Base-by-base conservation (phyloP, 257 asterid species). In the Datura wrightii region DNA sequence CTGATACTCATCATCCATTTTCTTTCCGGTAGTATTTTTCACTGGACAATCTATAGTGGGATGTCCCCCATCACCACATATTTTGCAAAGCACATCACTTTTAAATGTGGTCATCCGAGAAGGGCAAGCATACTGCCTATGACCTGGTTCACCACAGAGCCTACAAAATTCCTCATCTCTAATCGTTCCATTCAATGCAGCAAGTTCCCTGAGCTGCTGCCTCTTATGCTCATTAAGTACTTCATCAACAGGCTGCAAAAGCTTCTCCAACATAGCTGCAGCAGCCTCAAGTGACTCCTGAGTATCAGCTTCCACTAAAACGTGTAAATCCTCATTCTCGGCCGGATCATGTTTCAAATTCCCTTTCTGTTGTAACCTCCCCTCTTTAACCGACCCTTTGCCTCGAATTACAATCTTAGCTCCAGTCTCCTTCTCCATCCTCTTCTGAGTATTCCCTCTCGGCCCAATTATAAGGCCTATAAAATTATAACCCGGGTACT, bases 1-100 rank as follows among this genome's bases (percentile, higher is more conserved):
- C 78, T 94, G 98, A 90, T 96, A 96, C 89, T 96, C 99, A 79
- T 96, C 99, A 54, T 96, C 99, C 99, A 96, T 96, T 91, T 96
- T 96, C 92, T 96, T 96, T 39, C 98, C 99, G 5, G 99, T 90
- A 8, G 99, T 94, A 84, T 90, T 91, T 79, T 94, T 96, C 85
- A 96, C 97, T 0, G 98, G 99, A 42, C 99, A 96, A 67, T 96
- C 99, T 41, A 96, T 94, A 9, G 98, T 96, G 13, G 99, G 99
- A 90, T 83, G 99, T 6, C 99, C 99, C 81, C 99, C 98, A 88
- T 96, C 99, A 86, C 99, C 99, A 83, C 99, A 96, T 74, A 94
- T 93, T 89, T 92, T 94, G 88, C 99, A 96, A 83, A 92, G 88
- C 78, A 96, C 98, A 66, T 96, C 99, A 85, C 97, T 93, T 88